Evolutionary conservation across 2,329 filamentous ascomycete species (phyloP), one percentile per base, ranked within the genome.

Genomic region (Colletotrichum simmondsii): DNA sequence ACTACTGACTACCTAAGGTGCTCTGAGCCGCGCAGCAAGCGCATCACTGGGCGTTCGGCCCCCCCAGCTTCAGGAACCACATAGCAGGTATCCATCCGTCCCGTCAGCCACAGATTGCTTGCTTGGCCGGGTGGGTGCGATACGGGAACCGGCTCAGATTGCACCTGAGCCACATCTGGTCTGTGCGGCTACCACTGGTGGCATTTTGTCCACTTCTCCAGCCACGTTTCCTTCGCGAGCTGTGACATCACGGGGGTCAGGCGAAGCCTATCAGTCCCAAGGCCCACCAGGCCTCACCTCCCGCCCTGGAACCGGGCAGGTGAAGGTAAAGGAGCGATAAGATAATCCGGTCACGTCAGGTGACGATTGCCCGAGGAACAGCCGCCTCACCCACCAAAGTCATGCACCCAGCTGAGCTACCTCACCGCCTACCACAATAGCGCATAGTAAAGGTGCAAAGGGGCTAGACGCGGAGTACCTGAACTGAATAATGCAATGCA

Each of bases 181-280:
- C 60, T 32, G 66, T 72, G 66, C 66, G 12, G 22, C 3, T 30
- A 11, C 16, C 12, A 49, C 19, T 26, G 10, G 46, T 26, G 37
- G 32, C 57, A 28, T 22, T 28, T 28, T 58, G 28, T 28, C 59
- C 65, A 63, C 42, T 19, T 60, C 61, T 56, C n/a, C 32, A 60
- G 52, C 62, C 52, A 58, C 63, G 37, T 42, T 62, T 57, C 19
- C 32, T 42, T 22, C 26, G 3, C 24, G 42, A 49, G 28, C 42
- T 46, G 73, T 74, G 73, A 74, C 73, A 74, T 74, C 73, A 74
- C 73, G 65, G 32, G 37, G 32, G 32, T 30, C 28, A 6, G 37
- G 37, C 37, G 37, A 42, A 19, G 37, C 37, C 37, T 42, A 42
- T 7, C 5, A 42, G 37, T 6, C 14, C 37, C 37, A 16, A 42